Base-by-base conservation (phyloP, 768 basidiomycete genomes). In the Butyriboletus loyo region DNA sequence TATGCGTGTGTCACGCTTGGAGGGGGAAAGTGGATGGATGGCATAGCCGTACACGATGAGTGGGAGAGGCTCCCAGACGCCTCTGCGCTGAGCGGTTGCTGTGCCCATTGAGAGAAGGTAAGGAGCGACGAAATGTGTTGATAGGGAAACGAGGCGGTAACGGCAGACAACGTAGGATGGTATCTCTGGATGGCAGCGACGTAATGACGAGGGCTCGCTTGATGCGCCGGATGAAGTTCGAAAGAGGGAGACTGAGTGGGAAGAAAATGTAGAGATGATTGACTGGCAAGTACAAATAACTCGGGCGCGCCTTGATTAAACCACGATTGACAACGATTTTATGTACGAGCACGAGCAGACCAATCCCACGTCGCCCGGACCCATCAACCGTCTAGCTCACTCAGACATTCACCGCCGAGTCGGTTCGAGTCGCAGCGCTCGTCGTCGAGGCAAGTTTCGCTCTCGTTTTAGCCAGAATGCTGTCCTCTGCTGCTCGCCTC, bases 31-130 rank as follows among this genome's bases (percentile, higher is more conserved):
- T 3, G 93, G 90, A 60, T 95, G 87, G 50, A 90, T 82, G 25
- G 89, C 92, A 73, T 94, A 93, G 41, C 93, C 93, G 67, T 94
- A 95, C n/a, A 92, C 80, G 61, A 95, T 84, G 66, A 78, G 76
- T 1, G 84, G 81, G 21, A 86, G 76, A 21, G 85, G 84, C 44
- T 85, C 81, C 83, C 83, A 85, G 13, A 74, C 71, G 57, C 80
- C 79, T 54, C 73, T 71, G 15, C 72, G 74, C 19, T 68, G 68
- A 7, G 57, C 32, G 22, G 56, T 52, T 27, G 58, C 53, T 7
- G 66, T 39, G 60, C 57, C 57, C 64, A 66, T 67, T 3, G 45
- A 8, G 27, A 17, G 15, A 1, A 21, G 27, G 27, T 10, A 14
- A 30, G 42, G 17, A 14, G 8, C 37, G 38, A 15, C 28, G 42